These are phyloP conservation scores for Xylaria venustula DNA, from an alignment of 495 filamentous ascomycete genomes.

Conservation along the genomic window DNA sequence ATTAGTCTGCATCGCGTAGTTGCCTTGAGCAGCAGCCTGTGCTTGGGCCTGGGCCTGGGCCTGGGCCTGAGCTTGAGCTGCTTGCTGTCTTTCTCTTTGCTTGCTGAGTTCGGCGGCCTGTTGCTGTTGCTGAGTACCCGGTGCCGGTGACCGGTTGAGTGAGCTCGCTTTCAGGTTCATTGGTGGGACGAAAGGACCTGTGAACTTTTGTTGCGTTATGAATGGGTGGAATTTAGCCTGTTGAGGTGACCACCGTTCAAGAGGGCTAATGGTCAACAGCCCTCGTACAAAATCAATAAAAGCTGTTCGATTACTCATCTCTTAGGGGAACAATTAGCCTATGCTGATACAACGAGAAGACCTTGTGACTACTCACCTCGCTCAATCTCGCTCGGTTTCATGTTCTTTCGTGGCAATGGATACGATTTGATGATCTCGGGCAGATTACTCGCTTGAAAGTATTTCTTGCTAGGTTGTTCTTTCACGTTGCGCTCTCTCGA, in stretches of 20 bases:
- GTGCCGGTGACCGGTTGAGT: conserved; percentile 80
- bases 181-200: conserved; percentile 92
- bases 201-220: conserved; percentile 98
- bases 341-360: not conserved
- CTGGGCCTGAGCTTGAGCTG: conserved; percentile 60
- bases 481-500: conserved; percentile 92
- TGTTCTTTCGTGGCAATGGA: conserved; percentile 97
- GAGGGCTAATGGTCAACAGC: conserved; percentile 87
- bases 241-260: conserved; percentile 97
- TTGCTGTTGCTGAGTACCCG: conserved; percentile 96
- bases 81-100: conserved; percentile 71
- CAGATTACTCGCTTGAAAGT: conserved; percentile 89
- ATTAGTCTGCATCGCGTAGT: conserved; percentile 46
- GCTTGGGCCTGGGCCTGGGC: conserved; percentile 23
- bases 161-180: conserved; percentile 91
- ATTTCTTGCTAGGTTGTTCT: conserved; percentile 99
- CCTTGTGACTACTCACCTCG: conserved; percentile 63
- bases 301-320: conserved; percentile 97
- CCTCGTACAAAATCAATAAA: conserved; percentile 99
- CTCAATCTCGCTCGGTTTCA: conserved; percentile 97
- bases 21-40: conserved; percentile 50
- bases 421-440: conserved; percentile 97
- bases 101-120: conserved; percentile 89
- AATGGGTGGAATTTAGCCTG: conserved; percentile 98
- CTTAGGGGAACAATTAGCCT: conserved; percentile 45